These are phyloP conservation scores for Umbelopsis sp. DNA, from an alignment of 192 early-diverging fungal species.

Conservation along the genomic window DNA sequence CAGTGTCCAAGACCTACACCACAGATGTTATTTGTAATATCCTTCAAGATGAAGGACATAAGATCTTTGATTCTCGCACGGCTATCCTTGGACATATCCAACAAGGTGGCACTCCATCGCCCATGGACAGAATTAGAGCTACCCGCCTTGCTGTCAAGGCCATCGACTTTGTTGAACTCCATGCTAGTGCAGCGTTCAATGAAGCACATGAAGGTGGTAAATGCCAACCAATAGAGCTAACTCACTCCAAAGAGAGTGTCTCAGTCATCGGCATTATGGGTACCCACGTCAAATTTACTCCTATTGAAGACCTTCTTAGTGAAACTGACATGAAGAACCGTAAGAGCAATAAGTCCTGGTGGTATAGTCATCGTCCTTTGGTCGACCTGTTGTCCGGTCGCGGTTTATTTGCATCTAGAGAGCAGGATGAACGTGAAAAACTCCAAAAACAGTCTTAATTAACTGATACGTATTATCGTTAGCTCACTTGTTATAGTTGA, in stretches of 20 bases:
- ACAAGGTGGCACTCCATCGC: slow-evolving; percentile 90
- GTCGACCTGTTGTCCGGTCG: slow-evolving; percentile 65
- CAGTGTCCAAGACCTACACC: slow-evolving; percentile 78
- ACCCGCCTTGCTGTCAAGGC: slow-evolving; percentile 81
- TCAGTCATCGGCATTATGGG: slow-evolving; percentile 85
- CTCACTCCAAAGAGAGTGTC: slow-evolving; percentile 59
- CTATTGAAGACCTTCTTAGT: slow-evolving; percentile 61
- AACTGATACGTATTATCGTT: background rate
- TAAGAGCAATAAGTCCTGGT: slow-evolving; percentile 69
- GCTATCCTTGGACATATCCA: slow-evolving; percentile 93
- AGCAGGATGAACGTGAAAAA: background rate
- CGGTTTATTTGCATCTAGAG: slow-evolving; percentile 34
- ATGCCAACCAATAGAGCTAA: slow-evolving; percentile 57
- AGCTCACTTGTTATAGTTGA: background rate
- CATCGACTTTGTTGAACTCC: slow-evolving; percentile 81
- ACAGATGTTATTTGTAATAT: slow-evolving; percentile 89
- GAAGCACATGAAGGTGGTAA: slow-evolving; percentile 37
- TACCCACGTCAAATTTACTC: slow-evolving; percentile 71
- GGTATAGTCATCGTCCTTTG: slow-evolving; percentile 61
- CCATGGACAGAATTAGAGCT: slow-evolving; percentile 90
- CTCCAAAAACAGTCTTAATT: background rate
- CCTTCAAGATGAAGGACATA: slow-evolving; percentile 81
- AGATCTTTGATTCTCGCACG: slow-evolving; percentile 88
- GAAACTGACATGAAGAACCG: slow-evolving; percentile 83
- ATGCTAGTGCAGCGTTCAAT: slow-evolving; percentile 48